phyloP scores from a whole-genome alignment of 345 rosid genomes.

The Turritis glabra region DNA sequence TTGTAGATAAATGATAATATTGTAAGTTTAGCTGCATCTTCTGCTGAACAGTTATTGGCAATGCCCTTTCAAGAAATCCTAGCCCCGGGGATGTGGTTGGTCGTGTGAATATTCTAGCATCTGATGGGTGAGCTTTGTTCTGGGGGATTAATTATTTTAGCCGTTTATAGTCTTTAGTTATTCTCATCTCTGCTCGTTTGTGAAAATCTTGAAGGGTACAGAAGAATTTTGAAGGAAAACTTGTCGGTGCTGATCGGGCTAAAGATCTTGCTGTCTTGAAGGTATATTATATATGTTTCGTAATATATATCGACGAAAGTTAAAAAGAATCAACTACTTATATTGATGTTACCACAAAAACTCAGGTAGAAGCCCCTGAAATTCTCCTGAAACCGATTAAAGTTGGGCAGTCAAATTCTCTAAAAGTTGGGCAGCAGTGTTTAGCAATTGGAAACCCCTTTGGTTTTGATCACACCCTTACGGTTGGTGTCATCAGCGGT shows the following conservation, averaged over 20 bases:
- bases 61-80: constrained; percentile 88
- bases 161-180: not conserved
- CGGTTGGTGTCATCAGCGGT: constrained; percentile 93
- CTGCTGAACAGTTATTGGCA: constrained; percentile 69
- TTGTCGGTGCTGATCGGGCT: constrained; percentile 86
- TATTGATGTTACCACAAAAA: constrained; percentile 5
- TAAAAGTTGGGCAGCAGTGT: constrained; percentile 93
- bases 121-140: constrained; percentile 80
- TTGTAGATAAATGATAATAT: not conserved
- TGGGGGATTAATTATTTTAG: not conserved
- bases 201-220: constrained; percentile 59
- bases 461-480: constrained; percentile 96
- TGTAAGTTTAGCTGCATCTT: constrained; percentile 2
- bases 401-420: constrained; percentile 71
- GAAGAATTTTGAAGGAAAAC: constrained; percentile 88
- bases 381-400: constrained; percentile 73
- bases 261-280: constrained; percentile 97
- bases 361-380: constrained; percentile 82
- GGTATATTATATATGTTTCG: constrained; percentile 38
- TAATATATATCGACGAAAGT: not conserved
- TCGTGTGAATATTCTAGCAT: constrained; percentile 81
- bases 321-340: not conserved
- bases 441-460: constrained; percentile 96
- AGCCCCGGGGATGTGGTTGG: constrained; percentile 81
- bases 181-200: constrained; percentile 30